Base-by-base conservation (phyloP, 345 rosid genomes). In the Eucalyptus microcorys region DNA sequence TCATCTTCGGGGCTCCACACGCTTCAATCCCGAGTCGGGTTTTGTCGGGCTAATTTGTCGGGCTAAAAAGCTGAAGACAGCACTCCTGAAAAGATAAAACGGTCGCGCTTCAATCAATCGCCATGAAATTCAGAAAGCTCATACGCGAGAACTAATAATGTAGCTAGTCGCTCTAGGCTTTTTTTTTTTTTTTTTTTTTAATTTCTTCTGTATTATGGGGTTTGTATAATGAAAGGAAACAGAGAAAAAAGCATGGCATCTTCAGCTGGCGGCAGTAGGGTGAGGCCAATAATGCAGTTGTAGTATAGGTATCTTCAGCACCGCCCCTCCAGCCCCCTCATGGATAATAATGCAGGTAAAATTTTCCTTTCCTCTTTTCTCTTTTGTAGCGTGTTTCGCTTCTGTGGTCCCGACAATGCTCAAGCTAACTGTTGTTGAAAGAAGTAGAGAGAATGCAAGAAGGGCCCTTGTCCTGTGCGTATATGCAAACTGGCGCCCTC, bases 141-240 rank as follows among this genome's bases (percentile, higher is more conserved):
- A 19, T 40, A 71, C 12, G 45, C 22, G 45, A 71, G 45, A 68
- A 37, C 27, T 0, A 71, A 71, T 71, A 71, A 71, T 37, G 27
- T 37, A 71, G 83, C 83, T 71, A 71, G 45, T 71, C 0, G 0
- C 45, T 71, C 8, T 71, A 71, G 83, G 8, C 45, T 10, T 34
- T 4, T 34, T 22, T 24, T 17, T 32, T n/a, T 15, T 22, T 53
- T 55, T 21, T 1, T 52, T 52, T 0, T n/a, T n/a, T n/a, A n/a
- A n/a, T 15, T 22, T 10, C 30, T 55, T 24, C 42, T 21, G 83
- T 21, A 71, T 71, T 37, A 37, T 71, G 83, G 45, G 83, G 83
- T 37, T 71, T 71, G 45, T 37, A 71, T 71, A 71, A 71, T 71
- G 45, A 71, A 19, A 37, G 83, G 83, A 71, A 64, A 40, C 83